A percentile compares a stretch with the other conserved stretches of the same genome.
Evolutionary conservation across 2,329 filamentous ascomycete genomes (phyloP).

Genomic region (Escovopsis sp.): DNA sequence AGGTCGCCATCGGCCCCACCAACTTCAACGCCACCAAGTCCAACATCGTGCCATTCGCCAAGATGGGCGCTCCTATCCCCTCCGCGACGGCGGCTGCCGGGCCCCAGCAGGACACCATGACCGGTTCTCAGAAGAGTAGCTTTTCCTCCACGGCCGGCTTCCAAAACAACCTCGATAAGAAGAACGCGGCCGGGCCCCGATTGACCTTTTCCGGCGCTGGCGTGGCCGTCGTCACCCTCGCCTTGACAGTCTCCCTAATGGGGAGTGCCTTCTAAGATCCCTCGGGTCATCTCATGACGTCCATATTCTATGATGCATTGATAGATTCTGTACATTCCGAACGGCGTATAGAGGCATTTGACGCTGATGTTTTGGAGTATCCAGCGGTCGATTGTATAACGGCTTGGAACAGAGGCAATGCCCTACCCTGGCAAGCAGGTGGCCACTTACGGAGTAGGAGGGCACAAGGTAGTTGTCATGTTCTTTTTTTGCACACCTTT

Average conservation of each 20-base stretch:
- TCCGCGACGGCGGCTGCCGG: slow-evolving; percentile 30
- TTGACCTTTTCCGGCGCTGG: slow-evolving; percentile 6
- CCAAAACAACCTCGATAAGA: slow-evolving; percentile 7
- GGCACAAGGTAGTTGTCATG: too few relatives aligned
- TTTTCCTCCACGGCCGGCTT: slow-evolving; percentile 20
- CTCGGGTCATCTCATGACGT: too few relatives aligned
- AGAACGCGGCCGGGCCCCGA: slow-evolving; percentile 8
- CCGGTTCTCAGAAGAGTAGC: slow-evolving; percentile 9
- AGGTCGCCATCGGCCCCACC: slow-evolving; percentile 39
- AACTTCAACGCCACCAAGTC: slow-evolving; percentile 38
- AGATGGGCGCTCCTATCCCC: slow-evolving; percentile 34
- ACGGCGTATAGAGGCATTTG: too few relatives aligned
- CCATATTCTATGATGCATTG: too few relatives aligned
- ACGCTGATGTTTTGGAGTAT: too few relatives aligned
- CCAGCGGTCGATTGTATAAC: too few relatives aligned
- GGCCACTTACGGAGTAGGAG: too few relatives aligned
- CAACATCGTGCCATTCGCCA: slow-evolving; percentile 36
- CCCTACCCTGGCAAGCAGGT: too few relatives aligned
- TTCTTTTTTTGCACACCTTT: too few relatives aligned
- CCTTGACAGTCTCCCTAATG: slow-evolving; percentile 11
- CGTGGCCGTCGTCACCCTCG: slow-evolving; percentile 8
- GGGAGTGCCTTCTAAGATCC: slow-evolving; percentile 5
- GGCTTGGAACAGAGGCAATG: too few relatives aligned
- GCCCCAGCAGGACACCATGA: slow-evolving; percentile 18
- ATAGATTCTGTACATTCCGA: too few relatives aligned